phyloP scores from a whole-genome alignment of 2,329 filamentous ascomycete genomes.

The Phaeoacremonium minimum region DNA sequence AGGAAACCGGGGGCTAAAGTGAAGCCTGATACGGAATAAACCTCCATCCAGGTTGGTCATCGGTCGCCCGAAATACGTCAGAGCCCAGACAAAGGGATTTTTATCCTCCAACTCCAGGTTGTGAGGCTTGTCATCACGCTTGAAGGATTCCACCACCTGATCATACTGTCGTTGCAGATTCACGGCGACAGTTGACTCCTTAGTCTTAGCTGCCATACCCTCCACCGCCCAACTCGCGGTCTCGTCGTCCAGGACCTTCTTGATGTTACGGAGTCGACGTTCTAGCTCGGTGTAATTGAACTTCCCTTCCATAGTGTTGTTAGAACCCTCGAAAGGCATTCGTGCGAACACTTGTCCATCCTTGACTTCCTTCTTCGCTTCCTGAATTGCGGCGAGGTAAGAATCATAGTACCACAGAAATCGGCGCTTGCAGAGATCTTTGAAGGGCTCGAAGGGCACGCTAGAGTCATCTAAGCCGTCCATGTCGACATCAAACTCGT shows the following conservation, averaged over 20 bases:
- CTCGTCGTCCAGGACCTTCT: conserved; percentile 67
- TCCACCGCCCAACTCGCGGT: conserved; percentile 65
- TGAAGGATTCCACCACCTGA: conserved; percentile 73
- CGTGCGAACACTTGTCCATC: conserved; percentile 63
- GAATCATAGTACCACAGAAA: conserved; percentile 96
- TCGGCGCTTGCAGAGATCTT: conserved; percentile 82
- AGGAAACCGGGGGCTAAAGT: conserved; percentile 81
- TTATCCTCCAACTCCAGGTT: conserved; percentile 71
- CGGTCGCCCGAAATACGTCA: conserved; percentile 86
- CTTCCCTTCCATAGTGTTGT: conserved; percentile 80
- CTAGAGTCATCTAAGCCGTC: conserved; percentile 44
- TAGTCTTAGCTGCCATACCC: conserved; percentile 57
- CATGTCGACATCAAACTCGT: conserved; percentile 42
- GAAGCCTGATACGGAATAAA: conserved; percentile 75
- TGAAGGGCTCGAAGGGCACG: conserved; percentile 76
- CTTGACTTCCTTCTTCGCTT: conserved; percentile 59
- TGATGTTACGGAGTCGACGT: conserved; percentile 64
- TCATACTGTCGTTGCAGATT: conserved; percentile 82
- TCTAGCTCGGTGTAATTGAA: conserved; percentile 79
- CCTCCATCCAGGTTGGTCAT: conserved; percentile 94
- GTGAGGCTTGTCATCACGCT: conserved; percentile 65
- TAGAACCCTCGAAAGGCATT: conserved; percentile 80
- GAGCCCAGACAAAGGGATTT: conserved; percentile 85
- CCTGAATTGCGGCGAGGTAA: conserved; percentile 68
- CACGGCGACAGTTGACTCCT: conserved; percentile 71